A percentile compares a stretch with the other conserved stretches of the same genome.
phyloP scores from a whole-genome alignment of 805 yeast species.

The Komagataella pseudopastoris region DNA sequence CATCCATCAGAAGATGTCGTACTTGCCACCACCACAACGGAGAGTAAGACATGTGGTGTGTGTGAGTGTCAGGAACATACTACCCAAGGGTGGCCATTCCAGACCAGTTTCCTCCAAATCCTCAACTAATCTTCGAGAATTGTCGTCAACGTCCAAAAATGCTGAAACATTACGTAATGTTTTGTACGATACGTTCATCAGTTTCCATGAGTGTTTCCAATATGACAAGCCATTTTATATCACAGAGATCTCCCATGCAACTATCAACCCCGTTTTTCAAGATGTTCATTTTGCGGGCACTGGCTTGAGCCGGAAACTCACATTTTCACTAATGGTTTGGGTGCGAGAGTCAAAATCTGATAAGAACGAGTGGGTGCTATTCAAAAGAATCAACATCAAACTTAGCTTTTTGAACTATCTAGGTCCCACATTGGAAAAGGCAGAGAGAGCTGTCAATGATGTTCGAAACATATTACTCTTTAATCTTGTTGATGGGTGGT shows the following conservation, averaged over 20 bases:
- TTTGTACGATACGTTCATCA: constrained; percentile 20
- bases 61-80: not conserved
- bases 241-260: constrained; percentile 17
- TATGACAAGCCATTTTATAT: constrained; percentile 17
- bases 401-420: constrained; percentile 17
- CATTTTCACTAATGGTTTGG: constrained; percentile 11
- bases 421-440: constrained; percentile 14
- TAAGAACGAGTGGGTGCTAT: constrained; percentile 11
- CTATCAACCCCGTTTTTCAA: constrained; percentile 16
- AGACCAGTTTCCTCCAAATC: constrained; percentile 13
- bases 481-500: constrained; percentile 19
- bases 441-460: constrained; percentile 8
- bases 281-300: constrained; percentile 11
- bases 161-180: not conserved
- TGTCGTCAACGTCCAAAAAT: constrained; percentile 3
- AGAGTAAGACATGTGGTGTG: not conserved
- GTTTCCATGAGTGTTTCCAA: constrained; percentile 16
- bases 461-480: constrained; percentile 14
- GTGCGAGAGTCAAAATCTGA: not conserved
- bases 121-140: constrained; percentile 14
- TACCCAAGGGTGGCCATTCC: constrained; percentile 8
- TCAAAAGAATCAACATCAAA: constrained; percentile 12
- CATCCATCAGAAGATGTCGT: not conserved
- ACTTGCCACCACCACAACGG: not conserved
- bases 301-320: constrained; percentile 2